Conservation (phyloP, 805 yeast genomes). For the Tetrapisispora taiwanensis region DNA sequence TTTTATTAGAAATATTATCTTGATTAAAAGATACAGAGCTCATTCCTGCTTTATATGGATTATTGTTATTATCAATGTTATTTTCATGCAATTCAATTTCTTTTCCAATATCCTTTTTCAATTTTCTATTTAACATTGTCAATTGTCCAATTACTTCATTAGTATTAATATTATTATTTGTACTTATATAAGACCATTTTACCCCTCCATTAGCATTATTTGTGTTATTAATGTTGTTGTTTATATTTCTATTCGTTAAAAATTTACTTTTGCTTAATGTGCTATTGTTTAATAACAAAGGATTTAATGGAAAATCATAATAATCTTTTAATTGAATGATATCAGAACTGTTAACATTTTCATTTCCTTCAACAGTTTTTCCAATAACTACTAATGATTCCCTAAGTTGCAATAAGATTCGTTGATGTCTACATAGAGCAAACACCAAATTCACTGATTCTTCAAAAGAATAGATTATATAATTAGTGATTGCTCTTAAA, state of each 20-base stretch:
- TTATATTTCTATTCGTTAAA: constrained; percentile 3
- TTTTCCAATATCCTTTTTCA: neutral
- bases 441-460: constrained; percentile 47
- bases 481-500: constrained; percentile 45
- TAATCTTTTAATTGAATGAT: constrained; percentile 2
- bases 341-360: neutral
- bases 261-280: neutral
- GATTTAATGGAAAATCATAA: constrained; percentile 3
- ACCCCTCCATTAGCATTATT: neutral
- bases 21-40: neutral
- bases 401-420: constrained; percentile 21
- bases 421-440: constrained; percentile 34
- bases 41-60: neutral
- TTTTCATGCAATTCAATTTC: neutral
- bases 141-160: constrained; percentile 2
- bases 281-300: neutral
- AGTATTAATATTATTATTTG: constrained; percentile 1
- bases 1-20: neutral
- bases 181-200: constrained; percentile 2
- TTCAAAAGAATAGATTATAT: constrained; percentile 40
- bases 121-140: constrained; percentile 1
- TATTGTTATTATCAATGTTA: neutral
- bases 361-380: constrained; percentile 8
- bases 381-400: constrained; percentile 18
- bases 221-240: constrained; percentile 7